Conservation (phyloP, 2,329 filamentous ascomycete species). For the Davidsoniella virescens region DNA sequence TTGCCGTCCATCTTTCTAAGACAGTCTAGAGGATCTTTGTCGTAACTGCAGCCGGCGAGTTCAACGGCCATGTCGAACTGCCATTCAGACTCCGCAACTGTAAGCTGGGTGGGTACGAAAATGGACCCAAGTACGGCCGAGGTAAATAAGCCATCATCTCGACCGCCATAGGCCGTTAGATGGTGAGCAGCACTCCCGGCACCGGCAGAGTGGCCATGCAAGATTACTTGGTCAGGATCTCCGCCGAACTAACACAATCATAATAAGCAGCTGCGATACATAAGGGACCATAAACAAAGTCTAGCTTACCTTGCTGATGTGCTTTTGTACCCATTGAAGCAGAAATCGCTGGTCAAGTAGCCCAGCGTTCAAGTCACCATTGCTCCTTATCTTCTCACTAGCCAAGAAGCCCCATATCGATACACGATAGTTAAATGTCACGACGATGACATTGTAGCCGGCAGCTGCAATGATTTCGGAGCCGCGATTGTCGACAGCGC, state of each 20-base stretch:
- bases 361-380: slow-evolving; percentile 23
- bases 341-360: slow-evolving; percentile 33
- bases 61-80: slow-evolving; percentile 27
- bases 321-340: slow-evolving; percentile 33
- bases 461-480: slow-evolving; percentile 25
- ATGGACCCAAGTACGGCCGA: slow-evolving; percentile 31
- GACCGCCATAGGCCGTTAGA: slow-evolving; percentile 29
- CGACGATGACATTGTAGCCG: slow-evolving; percentile 24
- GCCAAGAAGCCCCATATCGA: slow-evolving; percentile 34
- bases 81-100: slow-evolving; percentile 28
- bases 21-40: slow-evolving; percentile 23
- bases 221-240: slow-evolving; percentile 28
- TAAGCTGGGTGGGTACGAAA: slow-evolving; percentile 33
- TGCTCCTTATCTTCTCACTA: slow-evolving; percentile 20
- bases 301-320: slow-evolving; percentile 32
- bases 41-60: slow-evolving; percentile 22
- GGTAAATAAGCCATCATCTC: slow-evolving; percentile 28
- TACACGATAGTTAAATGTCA: slow-evolving; percentile 30
- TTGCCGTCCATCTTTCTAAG: slow-evolving; percentile 23
- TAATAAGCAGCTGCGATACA: background rate
- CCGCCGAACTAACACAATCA: slow-evolving; percentile 26
- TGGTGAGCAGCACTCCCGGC: slow-evolving; percentile 32
- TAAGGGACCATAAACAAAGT: background rate
- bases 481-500: slow-evolving; percentile 25
- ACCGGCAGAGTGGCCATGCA: slow-evolving; percentile 28